Percentiles rank a stretch among this genome's conserved stretches.
Evolutionary conservation across 805 yeast species (phyloP).

Genomic region (Ogataea pini): DNA sequence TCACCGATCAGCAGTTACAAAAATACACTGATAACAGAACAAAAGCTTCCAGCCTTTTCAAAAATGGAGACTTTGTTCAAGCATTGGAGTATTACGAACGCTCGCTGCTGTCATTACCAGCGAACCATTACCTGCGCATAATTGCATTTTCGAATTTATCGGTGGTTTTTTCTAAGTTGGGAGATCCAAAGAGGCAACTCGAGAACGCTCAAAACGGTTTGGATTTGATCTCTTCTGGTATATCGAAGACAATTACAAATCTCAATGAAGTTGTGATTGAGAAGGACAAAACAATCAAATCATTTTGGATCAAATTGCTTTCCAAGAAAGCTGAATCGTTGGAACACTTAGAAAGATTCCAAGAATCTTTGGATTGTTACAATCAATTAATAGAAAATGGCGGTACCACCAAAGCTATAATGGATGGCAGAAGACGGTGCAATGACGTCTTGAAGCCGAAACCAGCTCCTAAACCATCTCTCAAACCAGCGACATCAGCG

Average conservation of each 20-base stretch:
- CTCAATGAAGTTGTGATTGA: constrained; percentile 38
- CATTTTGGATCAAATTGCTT: constrained; percentile 72
- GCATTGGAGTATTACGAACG: constrained; percentile 64
- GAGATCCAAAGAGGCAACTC: constrained; percentile 60
- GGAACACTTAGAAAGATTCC: constrained; percentile 74
- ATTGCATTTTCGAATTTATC: constrained; percentile 77
- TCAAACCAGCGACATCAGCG: constrained; percentile 2
- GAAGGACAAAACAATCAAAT: constrained; percentile 55
- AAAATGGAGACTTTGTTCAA: constrained; percentile 75
- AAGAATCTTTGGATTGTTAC: constrained; percentile 64
- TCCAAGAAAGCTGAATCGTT: constrained; percentile 78
- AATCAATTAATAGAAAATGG: constrained; percentile 67
- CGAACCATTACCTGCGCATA: constrained; percentile 62
- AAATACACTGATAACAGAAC: constrained; percentile 49
- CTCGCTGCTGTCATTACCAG: constrained; percentile 53
- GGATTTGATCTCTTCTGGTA: constrained; percentile 36
- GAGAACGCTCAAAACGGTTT: constrained; percentile 51
- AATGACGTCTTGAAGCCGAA: constrained; percentile 60
- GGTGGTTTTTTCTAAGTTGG: constrained; percentile 62
- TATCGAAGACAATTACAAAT: constrained; percentile 25
- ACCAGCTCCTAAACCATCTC: constrained; percentile 32
- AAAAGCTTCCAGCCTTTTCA: constrained; percentile 64
- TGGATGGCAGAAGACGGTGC: constrained; percentile 86
- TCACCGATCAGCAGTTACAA: constrained; percentile 26
- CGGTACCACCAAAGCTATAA: constrained; percentile 54